These are phyloP conservation scores for Pyracantha coccinea DNA, from an alignment of 331 rosid genomes.

Conservation along the genomic window DNA sequence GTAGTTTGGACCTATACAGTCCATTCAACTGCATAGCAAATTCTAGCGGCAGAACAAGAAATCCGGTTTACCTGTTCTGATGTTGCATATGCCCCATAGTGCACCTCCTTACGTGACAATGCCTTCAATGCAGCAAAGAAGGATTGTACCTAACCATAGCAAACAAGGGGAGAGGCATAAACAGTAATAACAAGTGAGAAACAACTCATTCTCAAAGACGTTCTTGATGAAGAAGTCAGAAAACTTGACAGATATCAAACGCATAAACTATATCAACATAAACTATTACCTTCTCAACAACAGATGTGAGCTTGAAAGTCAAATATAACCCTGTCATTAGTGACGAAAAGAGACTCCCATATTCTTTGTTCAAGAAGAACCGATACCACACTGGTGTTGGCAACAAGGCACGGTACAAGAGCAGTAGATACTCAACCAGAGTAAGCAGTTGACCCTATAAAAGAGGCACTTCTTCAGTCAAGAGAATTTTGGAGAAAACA, in stretches of 20 bases:
- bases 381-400: constrained; percentile 99
- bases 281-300: constrained; percentile 77
- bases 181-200: not conserved
- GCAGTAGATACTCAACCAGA: constrained; percentile 73
- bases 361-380: constrained; percentile 94
- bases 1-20: not conserved
- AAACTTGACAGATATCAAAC: not conserved
- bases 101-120: constrained; percentile 90
- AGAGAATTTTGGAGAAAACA: not conserved
- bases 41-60: not conserved
- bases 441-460: constrained; percentile 93
- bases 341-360: constrained; percentile 93
- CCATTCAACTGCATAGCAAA: not conserved
- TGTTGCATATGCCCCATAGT: constrained; percentile 96
- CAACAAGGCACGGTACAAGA: constrained; percentile 89
- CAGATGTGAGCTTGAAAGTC: constrained; percentile 92
- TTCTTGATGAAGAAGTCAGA: not conserved
- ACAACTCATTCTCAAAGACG: constrained; percentile 6
- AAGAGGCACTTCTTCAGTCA: constrained; percentile 19
- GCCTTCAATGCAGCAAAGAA: constrained; percentile 85
- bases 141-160: constrained; percentile 73
- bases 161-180: not conserved
- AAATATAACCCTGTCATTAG: constrained; percentile 90
- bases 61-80: constrained; percentile 70
- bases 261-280: not conserved